Evolutionary conservation across 2,329 filamentous ascomycete genomes (phyloP).

Genomic region (Colletotrichum graminicola): DNA sequence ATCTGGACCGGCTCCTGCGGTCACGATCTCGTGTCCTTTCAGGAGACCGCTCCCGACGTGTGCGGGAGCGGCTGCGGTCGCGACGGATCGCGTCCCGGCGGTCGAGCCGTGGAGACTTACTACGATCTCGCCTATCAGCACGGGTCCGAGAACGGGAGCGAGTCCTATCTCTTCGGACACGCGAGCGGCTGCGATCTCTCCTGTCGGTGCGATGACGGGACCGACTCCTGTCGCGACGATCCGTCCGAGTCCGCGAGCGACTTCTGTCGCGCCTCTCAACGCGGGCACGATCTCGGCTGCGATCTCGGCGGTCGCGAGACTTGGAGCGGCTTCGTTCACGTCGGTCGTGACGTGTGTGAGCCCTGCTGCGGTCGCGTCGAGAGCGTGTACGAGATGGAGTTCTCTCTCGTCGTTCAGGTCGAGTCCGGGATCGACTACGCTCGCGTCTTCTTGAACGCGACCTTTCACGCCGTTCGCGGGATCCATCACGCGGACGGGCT

Average conservation of each 20-base stretch:
- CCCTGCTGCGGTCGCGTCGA: conserved; percentile 47
- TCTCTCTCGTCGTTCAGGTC: conserved; percentile 52
- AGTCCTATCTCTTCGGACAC: conserved; percentile 42
- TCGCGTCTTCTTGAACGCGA: conserved; percentile 52
- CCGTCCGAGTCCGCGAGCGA: conserved; percentile 46
- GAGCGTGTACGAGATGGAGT: conserved; percentile 52
- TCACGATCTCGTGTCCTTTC: conserved; percentile 48
- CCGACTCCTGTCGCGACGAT: conserved; percentile 46
- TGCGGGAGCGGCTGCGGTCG: conserved; percentile 39
- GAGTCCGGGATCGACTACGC: conserved; percentile 50
- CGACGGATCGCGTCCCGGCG: conserved; percentile 42
- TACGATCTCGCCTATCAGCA: conserved; percentile 47
- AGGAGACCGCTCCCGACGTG: conserved; percentile 44
- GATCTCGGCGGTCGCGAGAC: conserved; percentile 47
- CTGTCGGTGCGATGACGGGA: conserved; percentile 46
- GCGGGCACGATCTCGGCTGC: conserved; percentile 52
- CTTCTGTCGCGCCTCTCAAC: conserved; percentile 51
- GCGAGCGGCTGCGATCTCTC: conserved; percentile 50
- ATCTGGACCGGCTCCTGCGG: conserved; percentile 60
- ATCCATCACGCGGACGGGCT: conserved; percentile 51
- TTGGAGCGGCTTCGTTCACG: conserved; percentile 50
- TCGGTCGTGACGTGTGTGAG: conserved; percentile 50
- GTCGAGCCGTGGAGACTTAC: conserved; percentile 46
- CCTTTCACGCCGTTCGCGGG: conserved; percentile 48
- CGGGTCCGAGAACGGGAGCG: conserved; percentile 36